A percentile compares a stretch with the other conserved stretches of the same genome.
Evolutionary conservation across 2,329 filamentous ascomycete species (phyloP).

Genomic region (Grosmannia penicillata): DNA sequence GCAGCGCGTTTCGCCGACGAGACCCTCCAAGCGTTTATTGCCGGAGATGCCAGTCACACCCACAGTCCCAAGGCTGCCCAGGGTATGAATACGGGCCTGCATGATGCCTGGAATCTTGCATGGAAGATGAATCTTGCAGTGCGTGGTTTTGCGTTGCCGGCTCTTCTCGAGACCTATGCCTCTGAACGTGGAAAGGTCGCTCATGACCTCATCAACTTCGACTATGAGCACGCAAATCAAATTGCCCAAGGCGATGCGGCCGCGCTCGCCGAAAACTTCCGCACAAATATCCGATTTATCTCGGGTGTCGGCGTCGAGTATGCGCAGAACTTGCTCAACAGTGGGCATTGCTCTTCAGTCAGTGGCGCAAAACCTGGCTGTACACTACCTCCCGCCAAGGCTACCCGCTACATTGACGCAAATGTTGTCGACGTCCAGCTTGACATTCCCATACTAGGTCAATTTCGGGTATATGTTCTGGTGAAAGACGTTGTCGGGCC

Average conservation of each 20-base stretch:
- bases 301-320: slow-evolving; percentile 50
- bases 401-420: slow-evolving; percentile 60
- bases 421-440: slow-evolving; percentile 66
- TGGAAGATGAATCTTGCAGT: slow-evolving; percentile 43
- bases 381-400: slow-evolving; percentile 50
- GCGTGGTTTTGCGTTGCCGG: slow-evolving; percentile 36
- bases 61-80: slow-evolving; percentile 53
- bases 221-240: slow-evolving; percentile 26
- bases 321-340: slow-evolving; percentile 32
- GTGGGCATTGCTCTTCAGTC: too few species aligned
- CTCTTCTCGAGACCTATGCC: slow-evolving; percentile 45
- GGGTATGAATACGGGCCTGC: slow-evolving; percentile 43
- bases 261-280: slow-evolving; percentile 47
- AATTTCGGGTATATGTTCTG: slow-evolving; percentile 63
- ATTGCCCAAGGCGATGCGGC: slow-evolving; percentile 40
- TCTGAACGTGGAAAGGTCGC: slow-evolving; percentile 46
- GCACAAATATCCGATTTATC: slow-evolving; percentile 51
- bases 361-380: slow-evolving; percentile 38
- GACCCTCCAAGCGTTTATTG: slow-evolving; percentile 41
- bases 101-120: slow-evolving; percentile 47
- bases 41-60: slow-evolving; percentile 51
- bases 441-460: slow-evolving; percentile 63
- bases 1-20: slow-evolving; percentile 53
- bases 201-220: slow-evolving; percentile 43
- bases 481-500: slow-evolving; percentile 39